Evolutionary conservation across 1,139 yeast genomes (phyloP), one percentile per base, ranked within the genome.

Genomic region (Diutina rugosa): DNA sequence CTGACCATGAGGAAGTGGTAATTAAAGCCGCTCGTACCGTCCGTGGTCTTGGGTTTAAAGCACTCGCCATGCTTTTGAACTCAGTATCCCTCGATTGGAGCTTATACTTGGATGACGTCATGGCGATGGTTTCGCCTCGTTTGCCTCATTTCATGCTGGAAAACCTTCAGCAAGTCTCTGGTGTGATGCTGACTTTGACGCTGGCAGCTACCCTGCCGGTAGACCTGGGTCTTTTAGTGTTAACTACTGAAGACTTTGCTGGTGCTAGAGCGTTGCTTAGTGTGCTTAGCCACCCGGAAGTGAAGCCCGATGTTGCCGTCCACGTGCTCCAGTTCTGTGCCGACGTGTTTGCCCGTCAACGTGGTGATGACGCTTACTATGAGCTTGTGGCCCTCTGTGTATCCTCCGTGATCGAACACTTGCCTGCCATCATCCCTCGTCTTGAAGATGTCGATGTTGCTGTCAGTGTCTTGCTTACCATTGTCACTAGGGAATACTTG

Each of bases 101-200:
- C 6, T 38, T 16, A 6, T 10, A 47, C n/a, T 5, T 47, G 6
- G 38, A 47, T 2, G 30, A n/a, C 9, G 18, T 47, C 9, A 28
- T 4, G 35, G 18, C 18, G 4, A 30, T 47, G 9, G 32, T 47
- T 2, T 16, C 16, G 3, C 18, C 35, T 10, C 35, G 51, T 10
- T 38, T 47, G 8, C 16, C 6, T 10, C 35, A 78, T 29, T 90
- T 91, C 67, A 85, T 87, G 2, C 77, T 72, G 49, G 96, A 88
- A 63, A 91, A 91, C 65, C 73, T 87, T 54, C 95, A 90, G 64
- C 90, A 47, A 47, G 51, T 47, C 2, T 47, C 51, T 9, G 51
- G 51, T 16, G 16, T 47, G 5, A 21, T 47, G 35, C 9, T 8
- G 18, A 29, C n/a, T 16, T 47, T 47, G 41, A 16, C 51, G 14